Base-by-base conservation (phyloP, 1,284 basidiomycete genomes). In the Cryptococcus sp. region DNA sequence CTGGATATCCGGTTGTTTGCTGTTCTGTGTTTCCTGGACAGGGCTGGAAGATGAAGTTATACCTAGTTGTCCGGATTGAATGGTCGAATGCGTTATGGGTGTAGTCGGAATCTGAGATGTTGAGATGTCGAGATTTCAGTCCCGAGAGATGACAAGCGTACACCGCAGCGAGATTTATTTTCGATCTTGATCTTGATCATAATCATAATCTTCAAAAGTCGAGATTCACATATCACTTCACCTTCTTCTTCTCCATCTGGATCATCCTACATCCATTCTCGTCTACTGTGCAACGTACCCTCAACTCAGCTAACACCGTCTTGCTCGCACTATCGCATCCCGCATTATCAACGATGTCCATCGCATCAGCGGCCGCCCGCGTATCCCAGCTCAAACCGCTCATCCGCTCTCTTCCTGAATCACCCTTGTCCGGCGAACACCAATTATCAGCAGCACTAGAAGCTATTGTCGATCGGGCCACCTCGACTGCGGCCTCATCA, bases 361-460 rank as follows among this genome's bases (percentile, higher is more conserved):
- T 57, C 52, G 20, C 59, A 23, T 48, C 56, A 15, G 20, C 59
- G 5, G 27, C 56, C 8, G 35, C 49, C 43, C 58, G 52, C 47
- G 50, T 59, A 41, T 19, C 54, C 4, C 48, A 52, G 11, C 39
- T 59, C 11, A 58, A 50, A 51, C 50, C 54, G n/a, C 22, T 59
- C 19, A 53, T 57, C 47, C 35, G 52, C 41, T 49, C 57, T 27
- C 49, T 62, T 19, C 61, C 61, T 16, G 19, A 43, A 13, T 56
- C 61, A 19, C 61, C 61, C 5, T 40, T 62, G 13, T 59, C 61
- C 19, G 41, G 27, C 0, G 56, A 52, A 35, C 20, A 47, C 17
- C 61, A 62, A 51, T 41, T 62, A 8, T 59, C 61, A 5, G 53
- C 58, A 22, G 61, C 61, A 6, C 40, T 58, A 23, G 56, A 55